These are phyloP conservation scores for Dioszegia crocea DNA, from an alignment of 768 basidiomycete genomes.

Conservation along the genomic window DNA sequence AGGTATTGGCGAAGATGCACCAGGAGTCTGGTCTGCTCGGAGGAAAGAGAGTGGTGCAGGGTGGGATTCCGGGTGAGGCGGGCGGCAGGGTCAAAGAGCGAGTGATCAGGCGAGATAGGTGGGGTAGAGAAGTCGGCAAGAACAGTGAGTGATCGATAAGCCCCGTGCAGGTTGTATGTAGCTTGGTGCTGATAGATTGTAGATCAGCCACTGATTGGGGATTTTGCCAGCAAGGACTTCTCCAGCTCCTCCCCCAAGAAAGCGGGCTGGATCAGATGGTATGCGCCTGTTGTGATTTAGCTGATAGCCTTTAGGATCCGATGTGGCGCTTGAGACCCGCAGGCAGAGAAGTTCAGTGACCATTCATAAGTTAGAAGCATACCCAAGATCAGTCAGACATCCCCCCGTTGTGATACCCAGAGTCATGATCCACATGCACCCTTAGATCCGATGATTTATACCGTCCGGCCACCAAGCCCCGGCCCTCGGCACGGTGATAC, in stretches of 20 bases:
- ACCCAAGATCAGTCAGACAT: too few species aligned
- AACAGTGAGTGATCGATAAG: background rate
- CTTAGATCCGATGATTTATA: too few species aligned
- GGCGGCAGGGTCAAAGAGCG: background rate
- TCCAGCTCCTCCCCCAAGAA: background rate
- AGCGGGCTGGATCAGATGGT: slow-evolving; percentile 1
- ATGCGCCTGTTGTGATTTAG: background rate
- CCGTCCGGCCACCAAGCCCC: too few species aligned
- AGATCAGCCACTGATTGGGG: slow-evolving; percentile 5
- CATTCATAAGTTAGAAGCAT: too few species aligned
- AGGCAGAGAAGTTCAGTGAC: too few species aligned
- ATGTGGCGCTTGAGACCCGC: slow-evolving; percentile 5
- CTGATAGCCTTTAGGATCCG: slow-evolving; percentile 1
- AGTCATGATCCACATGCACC: too few species aligned
- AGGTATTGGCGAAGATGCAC: background rate
- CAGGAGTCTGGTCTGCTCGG: background rate
- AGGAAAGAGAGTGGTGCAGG: background rate
- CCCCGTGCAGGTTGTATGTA: background rate
- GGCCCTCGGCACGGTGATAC: too few species aligned
- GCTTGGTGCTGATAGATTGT: background rate
- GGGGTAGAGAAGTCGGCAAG: background rate
- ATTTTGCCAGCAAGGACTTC: background rate
- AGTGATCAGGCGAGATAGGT: background rate
- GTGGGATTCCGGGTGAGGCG: slow-evolving; percentile 6
- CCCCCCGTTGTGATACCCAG: too few species aligned